Conservation (phyloP, 306 rosid species). For the Oxytropis ochrocephala region DNA sequence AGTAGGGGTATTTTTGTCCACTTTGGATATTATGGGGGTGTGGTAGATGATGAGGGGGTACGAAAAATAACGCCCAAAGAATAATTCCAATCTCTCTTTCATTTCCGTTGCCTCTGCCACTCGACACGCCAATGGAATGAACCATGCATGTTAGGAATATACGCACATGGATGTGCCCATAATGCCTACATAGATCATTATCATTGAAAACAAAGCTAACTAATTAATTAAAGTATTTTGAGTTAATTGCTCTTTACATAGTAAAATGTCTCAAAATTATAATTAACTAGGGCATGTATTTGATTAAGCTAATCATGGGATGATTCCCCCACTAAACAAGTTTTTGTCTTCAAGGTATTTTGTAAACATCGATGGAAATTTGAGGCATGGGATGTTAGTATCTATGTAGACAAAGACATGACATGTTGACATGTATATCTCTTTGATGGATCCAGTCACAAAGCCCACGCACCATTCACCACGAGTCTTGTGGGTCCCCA, state of each 20-base stretch:
- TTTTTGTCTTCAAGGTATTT: not conserved
- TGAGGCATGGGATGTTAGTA: conserved; percentile 27
- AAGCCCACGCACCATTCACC: conserved; percentile 18
- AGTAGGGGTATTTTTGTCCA: too few relatives aligned
- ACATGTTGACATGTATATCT: conserved; percentile 25
- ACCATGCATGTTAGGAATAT: conserved; percentile 22
- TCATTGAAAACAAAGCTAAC: not conserved
- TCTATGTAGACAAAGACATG: conserved; percentile 40
- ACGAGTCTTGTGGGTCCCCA: conserved; percentile 30
- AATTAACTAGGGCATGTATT: conserved; percentile 24
- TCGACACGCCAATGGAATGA: conserved; percentile 40
- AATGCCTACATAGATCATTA: conserved; percentile 11
- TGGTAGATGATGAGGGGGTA: too few relatives aligned
- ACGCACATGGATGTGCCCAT: conserved; percentile 49
- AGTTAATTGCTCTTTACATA: conserved; percentile 7
- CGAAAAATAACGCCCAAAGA: too few relatives aligned
- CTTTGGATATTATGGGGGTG: too few relatives aligned
- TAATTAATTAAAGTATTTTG: conserved; percentile 4
- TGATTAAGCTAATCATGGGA: conserved; percentile 42
- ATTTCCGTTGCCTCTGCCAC: conserved; percentile 41
- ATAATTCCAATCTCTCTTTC: conserved; percentile 29
- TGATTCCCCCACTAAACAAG: conserved; percentile 17
- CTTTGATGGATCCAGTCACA: conserved; percentile 24
- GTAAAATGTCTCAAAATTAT: not conserved
- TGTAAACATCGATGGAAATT: conserved; percentile 6